Conservation (phyloP, 371 early-diverging fungal species). For the Mucor sp. region DNA sequence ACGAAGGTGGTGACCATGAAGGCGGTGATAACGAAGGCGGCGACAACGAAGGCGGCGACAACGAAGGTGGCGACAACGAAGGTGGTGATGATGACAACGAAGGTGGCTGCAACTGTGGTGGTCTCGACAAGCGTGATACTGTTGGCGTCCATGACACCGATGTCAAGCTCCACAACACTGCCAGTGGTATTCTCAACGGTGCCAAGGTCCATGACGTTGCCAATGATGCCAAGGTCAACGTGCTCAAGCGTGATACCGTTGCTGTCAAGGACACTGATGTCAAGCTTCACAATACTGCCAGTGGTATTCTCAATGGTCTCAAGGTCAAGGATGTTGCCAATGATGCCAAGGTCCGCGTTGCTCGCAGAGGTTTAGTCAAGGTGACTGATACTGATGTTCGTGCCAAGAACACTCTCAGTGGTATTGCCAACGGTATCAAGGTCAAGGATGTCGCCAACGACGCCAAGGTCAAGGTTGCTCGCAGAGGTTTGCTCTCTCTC, state of each 20-base stretch:
- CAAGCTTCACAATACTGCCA: background rate
- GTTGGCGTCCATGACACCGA: background rate
- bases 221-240: background rate
- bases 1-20: background rate
- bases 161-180: background rate
- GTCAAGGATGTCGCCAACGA: background rate
- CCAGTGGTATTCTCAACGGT: slow-evolving; percentile 1
- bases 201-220: background rate
- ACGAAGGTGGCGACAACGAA: background rate
- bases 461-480: background rate
- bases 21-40: background rate
- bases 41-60: background rate
- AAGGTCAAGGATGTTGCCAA: background rate
- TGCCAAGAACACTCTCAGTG: background rate
- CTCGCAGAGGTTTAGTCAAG: background rate
- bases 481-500: background rate
- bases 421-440: slow-evolving; percentile 1
- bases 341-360: background rate
- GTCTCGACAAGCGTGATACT: background rate
- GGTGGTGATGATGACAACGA: background rate
- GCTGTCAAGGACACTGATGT: background rate
- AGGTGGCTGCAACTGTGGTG: background rate
- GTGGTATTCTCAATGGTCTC: slow-evolving; percentile 1
- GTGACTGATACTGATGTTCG: background rate
- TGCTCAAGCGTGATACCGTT: background rate